Percentiles rank a stretch among this genome's conserved stretches.
Conservation (phyloP, 345 rosid genomes). For the Syzygium oleosum region DNA sequence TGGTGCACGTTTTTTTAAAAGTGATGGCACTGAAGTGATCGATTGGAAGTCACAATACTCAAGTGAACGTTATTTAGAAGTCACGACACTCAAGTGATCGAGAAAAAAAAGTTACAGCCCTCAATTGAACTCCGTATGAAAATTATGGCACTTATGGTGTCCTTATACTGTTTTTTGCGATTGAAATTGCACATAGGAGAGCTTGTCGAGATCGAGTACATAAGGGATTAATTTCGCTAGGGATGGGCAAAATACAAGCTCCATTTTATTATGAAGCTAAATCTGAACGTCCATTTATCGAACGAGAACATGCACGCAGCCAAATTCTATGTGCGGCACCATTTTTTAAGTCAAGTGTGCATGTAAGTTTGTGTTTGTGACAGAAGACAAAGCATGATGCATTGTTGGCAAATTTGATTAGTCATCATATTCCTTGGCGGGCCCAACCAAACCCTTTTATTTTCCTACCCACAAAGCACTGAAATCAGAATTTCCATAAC, state of each 20-base stretch:
- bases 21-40: not conserved
- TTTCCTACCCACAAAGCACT: not conserved
- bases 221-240: not conserved
- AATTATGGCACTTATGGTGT: not conserved
- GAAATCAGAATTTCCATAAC: not conserved
- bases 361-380: not conserved
- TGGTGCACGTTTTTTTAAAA: not conserved
- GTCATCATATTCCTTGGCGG: not conserved
- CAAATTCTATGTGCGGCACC: not conserved
- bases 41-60: not conserved
- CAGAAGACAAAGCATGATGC: not conserved
- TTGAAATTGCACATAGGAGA: not conserved
- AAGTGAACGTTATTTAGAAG: not conserved
- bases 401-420: not conserved
- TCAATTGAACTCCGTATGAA: not conserved
- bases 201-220: not conserved
- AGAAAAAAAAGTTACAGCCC: not conserved
- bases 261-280: not conserved
- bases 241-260: not conserved
- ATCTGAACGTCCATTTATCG: not conserved
- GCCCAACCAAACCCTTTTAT: not conserved
- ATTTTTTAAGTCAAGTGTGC: not conserved
- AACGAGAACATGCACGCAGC: not conserved
- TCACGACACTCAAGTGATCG: not conserved
- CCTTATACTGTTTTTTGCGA: not conserved